Conservation (phyloP, 2,329 filamentous ascomycete genomes). For the Delphinella strobiligena region DNA sequence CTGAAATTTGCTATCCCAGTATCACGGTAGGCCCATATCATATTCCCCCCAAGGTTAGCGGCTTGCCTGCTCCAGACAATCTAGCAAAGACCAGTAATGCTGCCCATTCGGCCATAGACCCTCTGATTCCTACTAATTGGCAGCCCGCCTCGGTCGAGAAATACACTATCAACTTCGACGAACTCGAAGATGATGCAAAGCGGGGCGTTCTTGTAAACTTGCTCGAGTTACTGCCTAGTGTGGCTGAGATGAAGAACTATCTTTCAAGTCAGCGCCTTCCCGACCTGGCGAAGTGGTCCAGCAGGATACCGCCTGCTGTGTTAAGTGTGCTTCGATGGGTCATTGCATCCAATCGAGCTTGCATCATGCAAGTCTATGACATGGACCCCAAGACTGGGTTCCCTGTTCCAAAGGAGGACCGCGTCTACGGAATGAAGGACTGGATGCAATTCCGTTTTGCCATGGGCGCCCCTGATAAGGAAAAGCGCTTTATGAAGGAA, state of each 20-base stretch:
- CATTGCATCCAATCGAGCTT: constrained; percentile 77
- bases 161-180: constrained; percentile 48
- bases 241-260: constrained; percentile 45
- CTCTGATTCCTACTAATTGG: constrained; percentile 15
- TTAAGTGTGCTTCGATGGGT: constrained; percentile 71
- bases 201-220: constrained; percentile 38
- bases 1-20: constrained; percentile 33
- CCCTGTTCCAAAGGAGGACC: constrained; percentile 15
- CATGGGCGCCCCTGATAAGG: constrained; percentile 81
- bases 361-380: constrained; percentile 61
- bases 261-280: constrained; percentile 26
- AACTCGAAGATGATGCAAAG: constrained; percentile 35
- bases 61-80: too few species aligned
- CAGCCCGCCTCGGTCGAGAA: constrained; percentile 24
- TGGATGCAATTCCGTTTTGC: constrained; percentile 80
- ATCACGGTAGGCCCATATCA: constrained; percentile 17
- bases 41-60: background rate
- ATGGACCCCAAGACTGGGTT: constrained; percentile 4
- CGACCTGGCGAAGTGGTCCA: constrained; percentile 41
- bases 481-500: constrained; percentile 57
- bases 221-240: constrained; percentile 48
- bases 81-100: too few species aligned
- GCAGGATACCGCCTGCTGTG: constrained; percentile 51
- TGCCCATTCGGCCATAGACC: background rate
- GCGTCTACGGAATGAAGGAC: constrained; percentile 49